Base-by-base conservation (phyloP, 2,329 filamentous ascomycete species). In the Tolypocladium guangdongense region DNA sequence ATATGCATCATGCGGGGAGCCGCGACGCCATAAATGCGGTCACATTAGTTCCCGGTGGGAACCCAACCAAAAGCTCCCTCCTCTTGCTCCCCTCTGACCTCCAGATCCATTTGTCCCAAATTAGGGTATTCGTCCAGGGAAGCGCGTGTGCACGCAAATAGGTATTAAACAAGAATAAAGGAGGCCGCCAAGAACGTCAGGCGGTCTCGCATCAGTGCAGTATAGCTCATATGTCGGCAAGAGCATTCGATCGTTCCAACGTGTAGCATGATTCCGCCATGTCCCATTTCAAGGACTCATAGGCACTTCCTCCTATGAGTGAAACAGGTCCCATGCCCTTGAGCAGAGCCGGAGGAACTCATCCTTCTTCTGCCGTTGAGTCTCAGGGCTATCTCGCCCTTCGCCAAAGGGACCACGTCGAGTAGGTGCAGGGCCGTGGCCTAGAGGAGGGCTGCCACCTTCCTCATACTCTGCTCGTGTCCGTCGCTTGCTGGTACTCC, bases 311-410 rank as follows among this genome's bases (percentile, higher is more conserved):
- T 27, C 8, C 27, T 73, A 96, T 57, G 90, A 96, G 74, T 97
- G 93, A 71, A 97, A 96, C 32, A 99, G 72, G 73, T 99, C 93
- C 93, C 93, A 99, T 10, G 93, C 93, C 64, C 89, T 79, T 60
- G 89, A 84, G 67, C 92, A 96, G 50, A 97, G 74, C 53, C 81
- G 77, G 58, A 99, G 75, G 65, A 99, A 99, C 68, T 96, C 90
- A 45, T 96, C 90, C 66, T 90, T 90, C 82, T 97, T 97, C 64
- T 81, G 85, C 62, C 82, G 79, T 67, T 89, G 86, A 7, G 84
- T 89, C 62, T 93, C 90, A 8, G 88, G 90, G 59, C 84, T 91
- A 64, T 93, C 90, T 56, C 88, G 78, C 38, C 88, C 88, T 53
- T 88, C 87, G 37, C 87, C 88, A 63, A 93, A 93, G 1, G 87